phyloP scores from a whole-genome alignment of 495 filamentous ascomycete genomes.

The Aspergillus cristatus region DNA sequence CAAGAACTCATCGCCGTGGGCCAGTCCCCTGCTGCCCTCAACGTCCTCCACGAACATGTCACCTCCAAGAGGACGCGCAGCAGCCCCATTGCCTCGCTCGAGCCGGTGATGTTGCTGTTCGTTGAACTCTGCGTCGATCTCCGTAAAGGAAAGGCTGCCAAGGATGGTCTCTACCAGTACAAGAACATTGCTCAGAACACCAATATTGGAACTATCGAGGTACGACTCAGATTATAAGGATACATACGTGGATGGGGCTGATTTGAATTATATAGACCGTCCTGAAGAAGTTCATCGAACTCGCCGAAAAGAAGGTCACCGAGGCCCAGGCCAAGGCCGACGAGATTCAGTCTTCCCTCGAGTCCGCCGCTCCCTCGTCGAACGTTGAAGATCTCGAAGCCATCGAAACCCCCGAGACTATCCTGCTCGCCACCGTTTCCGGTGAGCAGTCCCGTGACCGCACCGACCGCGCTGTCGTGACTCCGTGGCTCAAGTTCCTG shows the following conservation, averaged over 20 bases:
- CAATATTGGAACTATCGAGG: conserved; percentile 96
- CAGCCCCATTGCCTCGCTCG: conserved; percentile 90
- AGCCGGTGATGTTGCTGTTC: conserved; percentile 96
- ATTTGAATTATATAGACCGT: conserved; percentile 56
- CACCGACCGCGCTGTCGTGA: conserved; percentile 95
- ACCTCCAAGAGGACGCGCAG: conserved; percentile 95
- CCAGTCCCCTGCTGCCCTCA: conserved; percentile 84
- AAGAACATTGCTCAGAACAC: conserved; percentile 99
- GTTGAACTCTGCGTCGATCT: conserved; percentile 95
- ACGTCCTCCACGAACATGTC: conserved; percentile 97
- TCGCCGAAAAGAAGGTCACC: conserved; percentile 92
- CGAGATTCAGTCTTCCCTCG: conserved; percentile 80
- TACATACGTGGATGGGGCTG: conserved; percentile 4
- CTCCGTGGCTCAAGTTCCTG: conserved; percentile 97
- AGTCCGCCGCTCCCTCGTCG: conserved; percentile 55
- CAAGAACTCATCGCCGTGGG: conserved; percentile 97
- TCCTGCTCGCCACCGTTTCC: conserved; percentile 93
- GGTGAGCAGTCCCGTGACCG: conserved; percentile 95
- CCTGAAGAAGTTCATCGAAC: conserved; percentile 92
- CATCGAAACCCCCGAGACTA: conserved; percentile 94
- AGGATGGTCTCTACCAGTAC: conserved; percentile 98
- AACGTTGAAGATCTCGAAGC: conserved; percentile 94
- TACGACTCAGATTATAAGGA: conserved; percentile 21
- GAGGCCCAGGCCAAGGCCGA: conserved; percentile 94
- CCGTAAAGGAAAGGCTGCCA: conserved; percentile 93